Percentiles rank a stretch among this genome's conserved stretches.
Evolutionary conservation across 2,329 filamentous ascomycete genomes (phyloP).

Genomic region (Curvularia spicifera): DNA sequence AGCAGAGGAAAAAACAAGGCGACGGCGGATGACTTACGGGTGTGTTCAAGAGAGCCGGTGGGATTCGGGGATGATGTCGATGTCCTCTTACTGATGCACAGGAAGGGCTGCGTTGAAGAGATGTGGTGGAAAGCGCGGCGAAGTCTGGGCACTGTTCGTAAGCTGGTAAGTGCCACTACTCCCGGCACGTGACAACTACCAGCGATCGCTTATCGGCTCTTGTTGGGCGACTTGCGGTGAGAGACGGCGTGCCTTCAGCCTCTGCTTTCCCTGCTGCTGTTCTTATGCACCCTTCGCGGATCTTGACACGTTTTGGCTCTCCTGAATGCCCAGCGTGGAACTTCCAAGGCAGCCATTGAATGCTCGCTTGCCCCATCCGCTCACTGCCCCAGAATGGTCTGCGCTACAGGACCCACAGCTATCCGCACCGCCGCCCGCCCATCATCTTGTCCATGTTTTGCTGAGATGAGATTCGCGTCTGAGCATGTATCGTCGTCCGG

Average conservation of each 20-base stretch:
- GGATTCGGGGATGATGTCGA: slow-evolving; percentile 47
- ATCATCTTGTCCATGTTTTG: slow-evolving; percentile 3
- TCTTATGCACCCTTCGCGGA: slow-evolving; percentile 25
- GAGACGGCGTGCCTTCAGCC: slow-evolving; percentile 3
- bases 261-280: slow-evolving; percentile 11
- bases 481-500: background rate
- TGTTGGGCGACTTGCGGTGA: slow-evolving; percentile 28
- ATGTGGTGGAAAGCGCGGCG: slow-evolving; percentile 39
- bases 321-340: slow-evolving; percentile 23
- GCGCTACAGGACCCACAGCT: slow-evolving; percentile 31
- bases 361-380: slow-evolving; percentile 27
- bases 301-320: slow-evolving; percentile 45
- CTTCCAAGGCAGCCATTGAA: slow-evolving; percentile 39
- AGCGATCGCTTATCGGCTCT: slow-evolving; percentile 32
- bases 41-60: slow-evolving; percentile 45
- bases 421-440: slow-evolving; percentile 19
- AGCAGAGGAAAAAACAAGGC: slow-evolving; percentile 21
- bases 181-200: slow-evolving; percentile 43
- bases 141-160: slow-evolving; percentile 36
- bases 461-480: background rate
- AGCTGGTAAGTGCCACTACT: slow-evolving; percentile 30
- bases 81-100: slow-evolving; percentile 51
- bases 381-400: slow-evolving; percentile 35
- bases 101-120: slow-evolving; percentile 49
- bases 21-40: slow-evolving; percentile 42